These are phyloP conservation scores for Hibiscus mutabilis DNA, from an alignment of 345 rosid species.

Conservation along the genomic window DNA sequence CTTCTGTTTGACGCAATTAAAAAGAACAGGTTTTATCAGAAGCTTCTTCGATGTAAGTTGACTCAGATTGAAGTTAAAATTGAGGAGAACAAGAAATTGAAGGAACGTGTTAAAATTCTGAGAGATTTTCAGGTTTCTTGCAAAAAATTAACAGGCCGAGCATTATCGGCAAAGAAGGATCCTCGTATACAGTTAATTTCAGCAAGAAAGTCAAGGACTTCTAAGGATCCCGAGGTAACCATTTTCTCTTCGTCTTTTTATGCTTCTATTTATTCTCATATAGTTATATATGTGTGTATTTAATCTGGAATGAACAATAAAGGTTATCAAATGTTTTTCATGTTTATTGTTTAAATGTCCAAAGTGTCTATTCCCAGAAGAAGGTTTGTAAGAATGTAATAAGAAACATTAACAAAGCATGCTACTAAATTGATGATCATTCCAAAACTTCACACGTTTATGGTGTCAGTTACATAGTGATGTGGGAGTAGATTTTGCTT, in stretches of 20 bases:
- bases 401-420: neutral
- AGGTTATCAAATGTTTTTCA: neutral
- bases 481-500: neutral
- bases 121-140: conserved; percentile 70
- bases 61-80: conserved; percentile 63
- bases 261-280: neutral
- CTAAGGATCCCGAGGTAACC: conserved; percentile 50
- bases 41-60: conserved; percentile 57
- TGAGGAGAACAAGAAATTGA: conserved; percentile 75
- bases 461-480: neutral
- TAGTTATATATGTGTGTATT: neutral
- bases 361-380: neutral
- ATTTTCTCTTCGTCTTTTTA: neutral
- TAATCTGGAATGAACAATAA: neutral
- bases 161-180: conserved; percentile 65
- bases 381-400: neutral
- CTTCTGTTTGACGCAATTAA: conserved; percentile 63
- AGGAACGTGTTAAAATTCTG: conserved; percentile 58
- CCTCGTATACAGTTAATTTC: conserved; percentile 69
- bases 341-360: neutral
- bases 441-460: neutral
- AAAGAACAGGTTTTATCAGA: conserved; percentile 81
- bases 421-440: neutral
- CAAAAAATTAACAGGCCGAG: conserved; percentile 52
- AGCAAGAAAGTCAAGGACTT: conserved; percentile 24